Evolutionary conservation across 352 stramenopile species (phyloP), one percentile per base, ranked within the genome.

Genomic region (Detonula confervacea): DNA sequence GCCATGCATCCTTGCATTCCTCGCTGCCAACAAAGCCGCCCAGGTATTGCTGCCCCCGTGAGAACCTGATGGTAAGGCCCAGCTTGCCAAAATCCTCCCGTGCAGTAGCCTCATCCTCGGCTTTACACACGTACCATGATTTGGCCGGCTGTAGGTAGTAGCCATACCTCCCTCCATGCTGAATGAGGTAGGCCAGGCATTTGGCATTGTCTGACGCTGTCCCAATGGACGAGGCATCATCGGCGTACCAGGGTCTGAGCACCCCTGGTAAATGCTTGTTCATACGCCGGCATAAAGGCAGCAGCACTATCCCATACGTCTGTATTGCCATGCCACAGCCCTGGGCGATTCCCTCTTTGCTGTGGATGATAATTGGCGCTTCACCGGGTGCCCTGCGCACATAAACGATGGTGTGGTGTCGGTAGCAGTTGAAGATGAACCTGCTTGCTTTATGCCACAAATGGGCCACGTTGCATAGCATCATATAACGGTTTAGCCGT

Each of bases 401-500:
- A 9, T 52, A 39, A n/a, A n/a, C n/a, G n/a, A n/a, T n/a, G n/a
- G n/a, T n/a, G n/a, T 57, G 7, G 49, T 57, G 49, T 5, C 49
- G 25, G 12, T 57, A 57, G 49, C 49, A 57, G 18, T 62, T 62
- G 4, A 62, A 27, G 6, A 27, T n/a, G 16, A 46, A 44, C 29
- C 29, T 24, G 0, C 4, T 5, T 11, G 44, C 0, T 18, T 24
- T 20, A n/a, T 25, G 27, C 12, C 54, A 62, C 11, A 25, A 6
- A n/a, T 62, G 25, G 4, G 11, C 1, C 12, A 81, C 63, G 12
- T 25, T 74, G 70, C 70, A 84, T 1, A 81, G 70, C 70, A 81
- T 81, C 6, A 30, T 46, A 3, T 57, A 51, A 1, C 65, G 24
- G 47, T 37, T 72, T 2, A 81, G 54, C n/a, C 72, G 37, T 27